Conservation (phyloP, 345 rosid species). For the Salix dunnii region DNA sequence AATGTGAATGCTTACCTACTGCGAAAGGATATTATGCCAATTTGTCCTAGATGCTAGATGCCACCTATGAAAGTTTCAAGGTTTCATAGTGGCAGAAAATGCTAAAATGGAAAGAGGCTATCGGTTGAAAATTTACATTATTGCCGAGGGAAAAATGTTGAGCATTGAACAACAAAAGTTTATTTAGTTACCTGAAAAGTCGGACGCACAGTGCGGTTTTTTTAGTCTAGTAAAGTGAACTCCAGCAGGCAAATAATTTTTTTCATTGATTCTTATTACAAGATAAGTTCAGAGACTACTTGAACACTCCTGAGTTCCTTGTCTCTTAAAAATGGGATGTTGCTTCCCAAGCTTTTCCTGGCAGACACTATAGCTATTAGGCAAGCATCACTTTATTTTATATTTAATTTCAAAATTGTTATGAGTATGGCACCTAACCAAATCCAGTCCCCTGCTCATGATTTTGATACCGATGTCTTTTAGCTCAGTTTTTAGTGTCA, state of each 20-base stretch:
- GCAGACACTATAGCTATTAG: background rate
- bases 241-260: background rate
- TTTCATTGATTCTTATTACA: background rate
- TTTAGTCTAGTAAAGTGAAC: background rate
- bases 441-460: background rate
- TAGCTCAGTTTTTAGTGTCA: background rate
- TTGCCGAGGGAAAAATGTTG: background rate
- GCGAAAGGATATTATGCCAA: background rate
- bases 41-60: background rate
- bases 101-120: background rate
- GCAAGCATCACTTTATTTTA: background rate
- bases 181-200: background rate
- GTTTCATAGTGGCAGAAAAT: background rate
- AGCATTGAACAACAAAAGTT: background rate
- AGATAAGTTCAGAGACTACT: background rate
- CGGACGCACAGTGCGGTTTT: background rate
- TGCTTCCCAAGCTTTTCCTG: background rate
- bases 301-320: background rate
- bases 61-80: background rate
- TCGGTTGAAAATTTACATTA: background rate
- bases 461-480: background rate
- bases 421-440: background rate
- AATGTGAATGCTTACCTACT: conserved; percentile 9
- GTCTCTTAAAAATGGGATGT: background rate
- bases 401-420: background rate